Evolutionary conservation across 2,329 filamentous ascomycete genomes (phyloP).

Genomic region (Scolecobasidium constrictum): DNA sequence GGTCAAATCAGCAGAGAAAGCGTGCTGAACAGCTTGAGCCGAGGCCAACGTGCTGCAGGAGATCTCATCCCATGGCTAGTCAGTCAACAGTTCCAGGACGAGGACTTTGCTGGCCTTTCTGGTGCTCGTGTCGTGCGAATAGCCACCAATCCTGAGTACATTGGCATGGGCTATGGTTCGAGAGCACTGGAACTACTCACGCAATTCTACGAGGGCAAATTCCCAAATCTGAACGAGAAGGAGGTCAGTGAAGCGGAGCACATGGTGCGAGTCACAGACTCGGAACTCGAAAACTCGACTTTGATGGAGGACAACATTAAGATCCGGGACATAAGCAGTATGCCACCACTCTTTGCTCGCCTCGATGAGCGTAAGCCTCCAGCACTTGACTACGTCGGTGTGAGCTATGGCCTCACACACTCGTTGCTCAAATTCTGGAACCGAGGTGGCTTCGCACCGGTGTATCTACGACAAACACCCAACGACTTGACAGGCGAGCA

Average conservation of each 20-base stretch:
- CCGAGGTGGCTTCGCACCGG: constrained; percentile 69
- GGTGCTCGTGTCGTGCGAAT: constrained; percentile 89
- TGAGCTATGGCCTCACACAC: constrained; percentile 85
- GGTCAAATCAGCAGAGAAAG: constrained; percentile 90
- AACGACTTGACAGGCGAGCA: constrained; percentile 97
- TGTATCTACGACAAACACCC: constrained; percentile 88
- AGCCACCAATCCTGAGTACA: constrained; percentile 90
- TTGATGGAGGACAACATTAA: constrained; percentile 82
- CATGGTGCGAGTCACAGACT: constrained; percentile 71
- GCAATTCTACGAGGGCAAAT: constrained; percentile 93
- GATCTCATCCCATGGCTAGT: constrained; percentile 97
- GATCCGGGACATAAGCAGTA: constrained; percentile 77
- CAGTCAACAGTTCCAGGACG: constrained; percentile 95
- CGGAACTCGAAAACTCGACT: constrained; percentile 63
- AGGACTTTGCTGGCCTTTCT: constrained; percentile 87
- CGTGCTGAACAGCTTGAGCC: constrained; percentile 77
- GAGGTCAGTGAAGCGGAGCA: constrained; percentile 43
- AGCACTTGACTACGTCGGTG: constrained; percentile 81
- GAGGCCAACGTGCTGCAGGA: constrained; percentile 79
- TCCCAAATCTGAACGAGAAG: constrained; percentile 70
- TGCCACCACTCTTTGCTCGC: constrained; percentile 88
- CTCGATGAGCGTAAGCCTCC: constrained; percentile 73
- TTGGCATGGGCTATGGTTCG: constrained; percentile 85
- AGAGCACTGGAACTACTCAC: constrained; percentile 77
- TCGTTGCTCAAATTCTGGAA: constrained; percentile 96